Evolutionary conservation across 352 stramenopile genomes (phyloP), one percentile per base, ranked within the genome.

Genomic region (Phytopythium ostracodes): DNA sequence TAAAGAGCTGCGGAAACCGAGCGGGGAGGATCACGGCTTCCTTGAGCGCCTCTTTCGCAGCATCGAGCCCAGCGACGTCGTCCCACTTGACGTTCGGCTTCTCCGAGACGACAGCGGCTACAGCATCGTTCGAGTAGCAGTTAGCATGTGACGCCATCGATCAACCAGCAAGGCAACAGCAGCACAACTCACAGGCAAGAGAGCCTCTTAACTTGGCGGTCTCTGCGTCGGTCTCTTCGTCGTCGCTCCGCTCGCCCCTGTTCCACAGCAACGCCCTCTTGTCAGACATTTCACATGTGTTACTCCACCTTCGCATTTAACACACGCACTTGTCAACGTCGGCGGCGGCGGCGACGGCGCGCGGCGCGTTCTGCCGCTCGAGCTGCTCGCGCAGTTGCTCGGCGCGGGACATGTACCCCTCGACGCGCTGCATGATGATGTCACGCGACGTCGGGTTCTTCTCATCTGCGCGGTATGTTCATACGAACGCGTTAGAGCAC

Each of bases 1-100:
- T 98, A 74, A 99, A 99, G 4, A 99, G 79, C 74, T 99, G 96
- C 22, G 97, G 97, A 70, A 99, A 99, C 20, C 87, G 79, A 7
- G 87, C 84, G 25, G 97, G 97, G 36, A 99, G 74, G 61, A 99
- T 99, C 11, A 99, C 96, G n/a, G 96, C 97, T 71, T 99, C 97
- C 70, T 99, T 99, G n/a, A 99, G 70, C 20, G 94, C 91, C 35
- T 98, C 94, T 68, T 99, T 99, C 0, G 98, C 98, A 40, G 81
- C 79, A 51, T 98, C 96, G 27, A 99, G 73, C 46, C 97, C 98
- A 31, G 97, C 97, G 20, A 99, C 97, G 68, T 99, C 97, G 29
- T 98, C 91, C 92, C 92, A 98, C 62, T 97, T 97, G 18, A 99
- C 89, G 71, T 98, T 97, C 0, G 96, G 96, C 59, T 96, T 96